These are phyloP conservation scores for Rostrohypoxylon terebratum DNA, from an alignment of 495 filamentous ascomycete species.

Conservation along the genomic window DNA sequence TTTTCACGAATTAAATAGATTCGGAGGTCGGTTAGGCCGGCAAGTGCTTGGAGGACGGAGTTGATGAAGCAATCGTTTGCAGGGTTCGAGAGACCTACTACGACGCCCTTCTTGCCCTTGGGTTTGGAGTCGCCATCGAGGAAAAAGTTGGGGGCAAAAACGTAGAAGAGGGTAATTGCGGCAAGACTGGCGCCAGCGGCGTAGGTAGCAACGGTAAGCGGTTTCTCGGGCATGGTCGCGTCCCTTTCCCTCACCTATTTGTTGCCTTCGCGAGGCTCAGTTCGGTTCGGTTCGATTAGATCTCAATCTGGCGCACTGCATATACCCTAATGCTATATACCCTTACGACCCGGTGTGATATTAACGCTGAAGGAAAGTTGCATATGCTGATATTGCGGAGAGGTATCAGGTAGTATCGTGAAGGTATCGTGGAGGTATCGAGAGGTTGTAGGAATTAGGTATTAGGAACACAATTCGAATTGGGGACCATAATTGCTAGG, in stretches of 20 bases:
- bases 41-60: slow-evolving; percentile 91
- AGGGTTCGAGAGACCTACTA: slow-evolving; percentile 86
- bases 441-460: slow-evolving; percentile 6
- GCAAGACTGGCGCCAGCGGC: slow-evolving; percentile 96
- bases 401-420: background rate
- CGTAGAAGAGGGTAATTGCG: slow-evolving; percentile 95
- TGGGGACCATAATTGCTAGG: slow-evolving; percentile 21
- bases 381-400: background rate
- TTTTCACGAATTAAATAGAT: slow-evolving; percentile 89
- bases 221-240: slow-evolving; percentile 83
- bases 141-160: slow-evolving; percentile 95
- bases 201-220: slow-evolving; percentile 88
- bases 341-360: slow-evolving; percentile 12
- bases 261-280: background rate
- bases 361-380: slow-evolving; percentile 8
- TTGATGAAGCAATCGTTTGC: slow-evolving; percentile 99
- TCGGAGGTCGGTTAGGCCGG: slow-evolving; percentile 92
- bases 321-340: background rate
- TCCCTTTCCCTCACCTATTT: background rate
- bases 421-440: background rate
- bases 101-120: slow-evolving; percentile 81
- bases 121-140: slow-evolving; percentile 81
- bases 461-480: slow-evolving; percentile 2
- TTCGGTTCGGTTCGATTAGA: slow-evolving; percentile 21
- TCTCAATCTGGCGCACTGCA: background rate